Evolutionary conservation across 805 yeast genomes (phyloP).

Genomic region (Candida ipomoeae): DNA sequence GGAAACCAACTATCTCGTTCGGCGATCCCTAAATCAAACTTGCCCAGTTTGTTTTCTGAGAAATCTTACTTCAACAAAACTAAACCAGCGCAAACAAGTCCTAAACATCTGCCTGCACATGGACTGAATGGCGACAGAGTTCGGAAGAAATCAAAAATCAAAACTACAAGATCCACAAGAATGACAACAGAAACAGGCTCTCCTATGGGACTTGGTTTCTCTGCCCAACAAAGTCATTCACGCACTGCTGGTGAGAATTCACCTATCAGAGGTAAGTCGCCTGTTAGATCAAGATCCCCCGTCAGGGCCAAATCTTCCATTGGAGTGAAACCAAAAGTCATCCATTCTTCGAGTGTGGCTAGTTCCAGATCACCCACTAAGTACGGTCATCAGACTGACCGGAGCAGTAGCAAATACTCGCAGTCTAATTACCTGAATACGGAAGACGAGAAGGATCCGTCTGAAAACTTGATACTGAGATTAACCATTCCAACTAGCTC

Average conservation of each 20-base stretch:
- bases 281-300: slow-evolving; percentile 1
- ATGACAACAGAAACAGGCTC: slow-evolving; percentile 2
- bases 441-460: neutral
- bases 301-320: neutral
- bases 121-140: neutral
- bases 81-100: neutral
- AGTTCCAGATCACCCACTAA: slow-evolving; percentile 15
- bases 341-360: neutral
- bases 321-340: too few species aligned
- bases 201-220: neutral
- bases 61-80: slow-evolving; percentile 4
- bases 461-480: slow-evolving; percentile 14
- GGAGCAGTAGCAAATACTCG: slow-evolving; percentile 7
- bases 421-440: slow-evolving; percentile 6
- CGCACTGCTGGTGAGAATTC: neutral
- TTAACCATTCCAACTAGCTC: slow-evolving; percentile 30
- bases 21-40: neutral
- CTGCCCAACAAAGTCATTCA: neutral
- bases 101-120: neutral
- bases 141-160: neutral
- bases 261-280: slow-evolving; percentile 4
- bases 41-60: slow-evolving; percentile 1
- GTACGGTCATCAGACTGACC: slow-evolving; percentile 5
- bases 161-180: neutral
- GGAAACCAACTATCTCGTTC: slow-evolving; percentile 2